These are phyloP conservation scores for Russula sp. DNA, from an alignment of 768 basidiomycete genomes.

Conservation along the genomic window DNA sequence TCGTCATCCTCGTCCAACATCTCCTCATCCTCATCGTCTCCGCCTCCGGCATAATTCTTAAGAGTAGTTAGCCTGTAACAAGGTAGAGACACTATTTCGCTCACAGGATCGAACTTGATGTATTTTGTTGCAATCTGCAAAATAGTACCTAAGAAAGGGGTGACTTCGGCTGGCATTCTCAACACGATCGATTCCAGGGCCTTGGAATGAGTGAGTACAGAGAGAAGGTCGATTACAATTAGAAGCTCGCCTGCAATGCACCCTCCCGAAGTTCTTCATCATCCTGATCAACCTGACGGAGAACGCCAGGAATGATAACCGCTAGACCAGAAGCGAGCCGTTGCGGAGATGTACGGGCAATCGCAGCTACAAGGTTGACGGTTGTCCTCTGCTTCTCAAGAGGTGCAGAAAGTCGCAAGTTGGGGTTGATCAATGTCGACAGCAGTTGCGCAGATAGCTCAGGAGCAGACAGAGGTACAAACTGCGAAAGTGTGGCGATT, in stretches of 20 bases:
- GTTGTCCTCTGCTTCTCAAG: slow-evolving; percentile 71
- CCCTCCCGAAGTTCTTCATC: slow-evolving; percentile 83
- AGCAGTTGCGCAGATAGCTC: slow-evolving; percentile 57
- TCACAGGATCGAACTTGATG: slow-evolving; percentile 91
- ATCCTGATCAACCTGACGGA: slow-evolving; percentile 61
- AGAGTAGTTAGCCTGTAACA: slow-evolving; percentile 9
- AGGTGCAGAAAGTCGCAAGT: slow-evolving; percentile 42
- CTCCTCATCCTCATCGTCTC: slow-evolving; percentile 57
- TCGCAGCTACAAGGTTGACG: slow-evolving; percentile 70
- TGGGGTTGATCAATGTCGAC: slow-evolving; percentile 50
- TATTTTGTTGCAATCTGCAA: slow-evolving; percentile 64
- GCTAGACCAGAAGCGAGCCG: slow-evolving; percentile 54
- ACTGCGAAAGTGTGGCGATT: slow-evolving; percentile 78
- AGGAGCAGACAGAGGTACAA: slow-evolving; percentile 65
- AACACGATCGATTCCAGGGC: slow-evolving; percentile 82
- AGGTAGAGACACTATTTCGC: slow-evolving; percentile 24
- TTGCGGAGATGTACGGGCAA: slow-evolving; percentile 65
- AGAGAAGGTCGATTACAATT: not conserved
- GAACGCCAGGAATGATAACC: slow-evolving; percentile 60
- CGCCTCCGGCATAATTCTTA: slow-evolving; percentile 72
- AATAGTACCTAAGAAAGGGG: slow-evolving; percentile 61
- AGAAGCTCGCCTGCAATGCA: slow-evolving; percentile 54
- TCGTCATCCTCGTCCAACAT: slow-evolving; percentile 65
- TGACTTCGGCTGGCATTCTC: slow-evolving; percentile 76
- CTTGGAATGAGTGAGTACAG: slow-evolving; percentile 31